These are phyloP conservation scores for Verticillium longisporum DNA, from an alignment of 2,329 filamentous ascomycete genomes.

Conservation along the genomic window DNA sequence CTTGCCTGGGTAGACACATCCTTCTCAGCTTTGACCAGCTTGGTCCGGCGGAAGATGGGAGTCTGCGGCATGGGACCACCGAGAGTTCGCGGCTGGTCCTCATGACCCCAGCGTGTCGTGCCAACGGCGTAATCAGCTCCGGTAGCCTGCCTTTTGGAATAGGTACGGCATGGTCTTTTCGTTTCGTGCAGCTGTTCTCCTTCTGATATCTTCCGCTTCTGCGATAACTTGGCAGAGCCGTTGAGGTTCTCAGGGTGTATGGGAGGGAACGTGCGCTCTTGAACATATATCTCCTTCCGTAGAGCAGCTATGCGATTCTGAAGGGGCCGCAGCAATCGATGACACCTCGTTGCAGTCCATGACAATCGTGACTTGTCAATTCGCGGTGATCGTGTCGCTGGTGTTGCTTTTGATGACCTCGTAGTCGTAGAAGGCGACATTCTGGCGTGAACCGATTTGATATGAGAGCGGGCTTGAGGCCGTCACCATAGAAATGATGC, in stretches of 20 bases:
- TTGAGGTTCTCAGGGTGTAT: neutral
- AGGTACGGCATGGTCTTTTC: constrained; percentile 14
- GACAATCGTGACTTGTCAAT: neutral
- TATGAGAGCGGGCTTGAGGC: no score
- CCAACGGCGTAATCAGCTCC: neutral
- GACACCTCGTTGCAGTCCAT: constrained; percentile 42
- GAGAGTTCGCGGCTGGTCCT: neutral
- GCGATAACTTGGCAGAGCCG: neutral
- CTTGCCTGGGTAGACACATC: no score
- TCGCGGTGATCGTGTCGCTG: neutral
- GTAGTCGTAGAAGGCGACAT: neutral
- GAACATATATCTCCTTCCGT: constrained; percentile 11
- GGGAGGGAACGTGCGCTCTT: neutral
- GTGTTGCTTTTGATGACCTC: constrained; percentile 4
- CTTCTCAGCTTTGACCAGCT: neutral
- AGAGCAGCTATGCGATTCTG: constrained; percentile 33
- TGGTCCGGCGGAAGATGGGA: neutral
- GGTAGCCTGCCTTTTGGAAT: constrained; percentile 4
- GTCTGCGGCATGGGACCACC: neutral
- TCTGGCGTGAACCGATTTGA: neutral
- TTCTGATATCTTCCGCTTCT: neutral
- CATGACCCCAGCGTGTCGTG: neutral
- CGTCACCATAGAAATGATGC: no score
- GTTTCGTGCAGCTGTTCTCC: neutral
- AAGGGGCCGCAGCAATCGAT: constrained; percentile 38